Evolutionary conservation across 2,329 filamentous ascomycete species (phyloP).

Genomic region (Immersiporthe knoxdaviesiana): DNA sequence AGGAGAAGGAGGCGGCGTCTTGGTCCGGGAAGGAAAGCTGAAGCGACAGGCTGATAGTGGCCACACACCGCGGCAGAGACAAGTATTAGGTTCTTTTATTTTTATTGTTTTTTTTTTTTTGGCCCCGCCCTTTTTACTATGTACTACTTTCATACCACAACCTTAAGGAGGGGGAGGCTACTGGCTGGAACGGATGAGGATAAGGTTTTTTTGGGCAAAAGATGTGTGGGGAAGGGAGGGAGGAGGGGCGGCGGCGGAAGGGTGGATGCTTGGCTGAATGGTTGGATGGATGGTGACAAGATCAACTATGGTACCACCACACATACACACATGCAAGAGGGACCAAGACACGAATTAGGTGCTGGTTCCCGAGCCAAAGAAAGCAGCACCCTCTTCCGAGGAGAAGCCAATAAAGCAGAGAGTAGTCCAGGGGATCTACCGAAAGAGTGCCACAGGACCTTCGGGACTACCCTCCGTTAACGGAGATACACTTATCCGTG

Average conservation of each 20-base stretch:
- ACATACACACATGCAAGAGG: conserved; percentile 3
- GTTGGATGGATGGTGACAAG: background rate
- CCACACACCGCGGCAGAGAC: background rate
- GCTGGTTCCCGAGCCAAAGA: background rate
- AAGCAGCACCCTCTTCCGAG: background rate
- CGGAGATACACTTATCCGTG: conserved; percentile 16
- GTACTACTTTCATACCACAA: too few relatives aligned
- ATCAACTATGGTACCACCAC: background rate
- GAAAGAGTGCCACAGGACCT: conserved; percentile 10
- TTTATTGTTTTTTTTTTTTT: background rate
- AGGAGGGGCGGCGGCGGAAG: too few relatives aligned
- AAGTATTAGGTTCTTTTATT: background rate
- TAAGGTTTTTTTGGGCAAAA: background rate
- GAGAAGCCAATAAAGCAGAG: background rate
- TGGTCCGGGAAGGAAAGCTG: background rate
- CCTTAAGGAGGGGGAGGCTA: background rate
- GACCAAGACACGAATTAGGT: conserved; percentile 6
- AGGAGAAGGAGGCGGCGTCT: background rate
- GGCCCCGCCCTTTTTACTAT: background rate
- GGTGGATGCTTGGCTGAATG: background rate
- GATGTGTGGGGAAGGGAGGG: conserved; percentile 6
- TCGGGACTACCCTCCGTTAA: conserved; percentile 18
- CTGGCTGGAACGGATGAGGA: background rate
- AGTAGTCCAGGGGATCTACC: conserved; percentile 12
- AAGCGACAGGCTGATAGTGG: background rate